phyloP scores from a whole-genome alignment of 2,329 filamentous ascomycete genomes.

The Botrytis fragariae region DNA sequence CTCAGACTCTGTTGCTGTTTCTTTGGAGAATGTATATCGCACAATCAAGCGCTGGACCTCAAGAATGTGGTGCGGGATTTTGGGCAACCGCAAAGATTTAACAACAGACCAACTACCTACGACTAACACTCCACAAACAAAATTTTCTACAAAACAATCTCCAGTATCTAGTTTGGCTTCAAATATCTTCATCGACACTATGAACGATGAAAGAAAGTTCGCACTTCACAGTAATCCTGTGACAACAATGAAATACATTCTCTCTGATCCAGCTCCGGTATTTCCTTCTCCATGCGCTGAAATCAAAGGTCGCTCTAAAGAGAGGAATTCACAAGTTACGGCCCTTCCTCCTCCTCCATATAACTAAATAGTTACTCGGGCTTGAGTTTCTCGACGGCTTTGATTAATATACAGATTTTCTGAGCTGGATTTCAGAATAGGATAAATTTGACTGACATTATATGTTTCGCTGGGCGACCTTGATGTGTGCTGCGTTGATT shows the following conservation, averaged over 20 bases:
- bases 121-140: neutral
- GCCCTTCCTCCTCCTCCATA: neutral
- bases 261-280: no score
- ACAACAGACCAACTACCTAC: neutral
- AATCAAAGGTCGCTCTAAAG: neutral
- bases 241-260: neutral
- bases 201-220: no score
- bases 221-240: neutral
- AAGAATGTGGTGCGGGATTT: neutral
- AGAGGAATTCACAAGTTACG: neutral
- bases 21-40: neutral
- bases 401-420: neutral
- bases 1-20: neutral
- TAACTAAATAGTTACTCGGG: neutral
- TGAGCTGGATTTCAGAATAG: neutral
- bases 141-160: neutral
- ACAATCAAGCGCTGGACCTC: neutral
- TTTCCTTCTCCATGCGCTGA: neutral
- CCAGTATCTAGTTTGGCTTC: neutral
- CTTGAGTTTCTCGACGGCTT: neutral
- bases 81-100: no score
- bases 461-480: neutral
- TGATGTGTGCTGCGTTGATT: neutral
- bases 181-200: accelerated
- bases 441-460: neutral